phyloP scores from a whole-genome alignment of 2,329 filamentous ascomycete species.

The Aspergillus fischeri region DNA sequence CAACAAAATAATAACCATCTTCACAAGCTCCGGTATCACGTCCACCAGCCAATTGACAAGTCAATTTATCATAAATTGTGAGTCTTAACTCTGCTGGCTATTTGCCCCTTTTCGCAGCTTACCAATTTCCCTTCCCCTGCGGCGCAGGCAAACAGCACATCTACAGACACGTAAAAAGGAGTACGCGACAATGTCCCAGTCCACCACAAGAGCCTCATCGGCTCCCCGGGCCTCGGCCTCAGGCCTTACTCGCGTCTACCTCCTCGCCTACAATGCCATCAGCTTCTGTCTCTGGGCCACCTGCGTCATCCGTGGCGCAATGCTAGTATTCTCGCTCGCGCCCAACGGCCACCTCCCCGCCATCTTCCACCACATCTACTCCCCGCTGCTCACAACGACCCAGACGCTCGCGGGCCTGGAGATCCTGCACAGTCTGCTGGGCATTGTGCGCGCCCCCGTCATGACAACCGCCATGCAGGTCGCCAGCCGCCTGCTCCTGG shows the following conservation, averaged over 20 bases:
- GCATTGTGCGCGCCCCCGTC: slow-evolving; percentile 80
- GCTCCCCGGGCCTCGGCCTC: slow-evolving; percentile 26
- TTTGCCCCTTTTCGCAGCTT: no score
- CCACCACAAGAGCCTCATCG: slow-evolving; percentile 10
- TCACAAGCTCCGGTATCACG: background rate
- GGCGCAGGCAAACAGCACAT: background rate
- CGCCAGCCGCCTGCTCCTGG: slow-evolving; percentile 76
- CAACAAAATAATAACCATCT: background rate
- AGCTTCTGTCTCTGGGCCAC: slow-evolving; percentile 74
- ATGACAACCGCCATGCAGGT: slow-evolving; percentile 89
- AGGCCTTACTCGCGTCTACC: slow-evolving; percentile 61
- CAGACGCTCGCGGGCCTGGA: slow-evolving; percentile 83
- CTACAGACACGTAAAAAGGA: background rate
- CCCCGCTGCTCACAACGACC: slow-evolving; percentile 52
- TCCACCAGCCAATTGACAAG: background rate
- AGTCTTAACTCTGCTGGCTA: no score
- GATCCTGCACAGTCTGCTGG: slow-evolving; percentile 72
- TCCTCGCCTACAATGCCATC: slow-evolving; percentile 78
- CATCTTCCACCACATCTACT: slow-evolving; percentile 46
- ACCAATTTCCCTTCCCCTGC: no score
- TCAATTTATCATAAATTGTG: background rate
- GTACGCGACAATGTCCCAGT: slow-evolving; percentile 9
- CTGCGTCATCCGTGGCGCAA: slow-evolving; percentile 66
- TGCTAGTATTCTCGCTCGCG: slow-evolving; percentile 51
- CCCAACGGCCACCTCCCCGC: slow-evolving; percentile 41